phyloP scores from a whole-genome alignment of 2,329 filamentous ascomycete genomes.

The Cladophialophora carrionii region DNA sequence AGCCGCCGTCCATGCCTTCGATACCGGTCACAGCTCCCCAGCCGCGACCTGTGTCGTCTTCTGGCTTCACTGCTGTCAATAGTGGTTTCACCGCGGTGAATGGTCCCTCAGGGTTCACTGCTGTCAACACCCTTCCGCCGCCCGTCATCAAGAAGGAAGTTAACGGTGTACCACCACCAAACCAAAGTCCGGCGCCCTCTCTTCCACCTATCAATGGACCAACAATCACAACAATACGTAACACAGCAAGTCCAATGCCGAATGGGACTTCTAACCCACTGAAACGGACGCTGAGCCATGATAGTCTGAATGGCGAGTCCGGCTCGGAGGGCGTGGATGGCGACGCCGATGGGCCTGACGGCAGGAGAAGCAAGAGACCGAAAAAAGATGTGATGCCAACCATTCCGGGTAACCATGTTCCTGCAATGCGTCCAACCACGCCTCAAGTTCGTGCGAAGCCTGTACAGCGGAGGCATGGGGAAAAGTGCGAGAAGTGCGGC shows the following conservation, averaged over 20 bases:
- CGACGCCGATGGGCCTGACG: slow-evolving; percentile 66
- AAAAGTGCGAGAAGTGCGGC: slow-evolving; percentile 84
- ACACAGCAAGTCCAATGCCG: slow-evolving; percentile 25
- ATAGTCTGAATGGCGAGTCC: slow-evolving; percentile 47
- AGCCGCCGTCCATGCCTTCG: slow-evolving; percentile 43
- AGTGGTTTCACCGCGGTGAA: slow-evolving; percentile 65
- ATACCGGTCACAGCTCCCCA: slow-evolving; percentile 42
- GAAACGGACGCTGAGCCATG: slow-evolving; percentile 75
- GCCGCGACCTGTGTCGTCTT: slow-evolving; percentile 45
- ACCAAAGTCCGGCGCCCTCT: slow-evolving; percentile 55
- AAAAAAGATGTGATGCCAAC: slow-evolving; percentile 79
- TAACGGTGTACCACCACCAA: slow-evolving; percentile 61
- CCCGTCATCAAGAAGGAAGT: slow-evolving; percentile 54
- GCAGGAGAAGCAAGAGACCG: slow-evolving; percentile 85
- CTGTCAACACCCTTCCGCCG: slow-evolving; percentile 46
- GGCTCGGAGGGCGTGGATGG: slow-evolving; percentile 49
- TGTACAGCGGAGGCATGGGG: slow-evolving; percentile 60
- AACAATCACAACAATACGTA: slow-evolving; percentile 27
- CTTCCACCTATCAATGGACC: slow-evolving; percentile 61
- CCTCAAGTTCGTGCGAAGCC: slow-evolving; percentile 61
- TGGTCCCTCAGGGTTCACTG: slow-evolving; percentile 51
- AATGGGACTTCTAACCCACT: slow-evolving; percentile 55
- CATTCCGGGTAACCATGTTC: slow-evolving; percentile 96
- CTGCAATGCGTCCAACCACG: slow-evolving; percentile 77
- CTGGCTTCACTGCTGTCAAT: slow-evolving; percentile 75